Evolutionary conservation across 768 basidiomycete species (phyloP), one percentile per base, ranked within the genome.

Genomic region (Saitozyma podzolica): DNA sequence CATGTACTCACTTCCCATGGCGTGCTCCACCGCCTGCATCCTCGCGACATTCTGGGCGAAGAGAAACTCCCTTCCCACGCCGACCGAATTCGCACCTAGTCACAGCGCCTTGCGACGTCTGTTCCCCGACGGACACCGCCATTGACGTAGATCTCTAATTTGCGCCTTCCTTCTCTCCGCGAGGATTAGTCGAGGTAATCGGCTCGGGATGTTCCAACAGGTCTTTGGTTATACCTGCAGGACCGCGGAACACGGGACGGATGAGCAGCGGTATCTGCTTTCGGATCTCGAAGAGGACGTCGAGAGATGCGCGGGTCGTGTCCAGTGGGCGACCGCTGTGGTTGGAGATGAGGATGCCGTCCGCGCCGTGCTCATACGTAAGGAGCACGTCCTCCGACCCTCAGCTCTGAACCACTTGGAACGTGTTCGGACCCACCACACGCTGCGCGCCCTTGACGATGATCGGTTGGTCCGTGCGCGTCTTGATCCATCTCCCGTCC

Each of bases 281-380:
- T 6, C 74, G 65, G 53, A 75, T 75, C 51, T 75, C 74, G 16
- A 75, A 61, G 8, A 73, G 57, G 48, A 72, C 71, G 20, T 70
- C 67, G 0, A 75, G 61, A n/a, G 56, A 68, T 43, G 74, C 67
- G n/a, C 61, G 48, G 20, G 57, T 70, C 72, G 69, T 66, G 54
- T 76, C 72, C 54, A 75, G 69, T 61, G 73, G 80, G 58, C 84
- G 76, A 42, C 91, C 94, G 59, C 94, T 94, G 51, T 75, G 74
- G 47, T 75, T 75, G 2, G 76, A 70, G 43, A 79, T 72, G 13
- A 98, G 79, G 64, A 98, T 91, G 3, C 89, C 95, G 59, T 92
- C 88, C 16, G 90, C 89, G 13, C 92, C 91, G 40, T 88, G 85
- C 64, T 94, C 86, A 17, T 85, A 86, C 14, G 92, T 92, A 49